Conservation (phyloP, 805 yeast species). For the Candida verbasci region DNA sequence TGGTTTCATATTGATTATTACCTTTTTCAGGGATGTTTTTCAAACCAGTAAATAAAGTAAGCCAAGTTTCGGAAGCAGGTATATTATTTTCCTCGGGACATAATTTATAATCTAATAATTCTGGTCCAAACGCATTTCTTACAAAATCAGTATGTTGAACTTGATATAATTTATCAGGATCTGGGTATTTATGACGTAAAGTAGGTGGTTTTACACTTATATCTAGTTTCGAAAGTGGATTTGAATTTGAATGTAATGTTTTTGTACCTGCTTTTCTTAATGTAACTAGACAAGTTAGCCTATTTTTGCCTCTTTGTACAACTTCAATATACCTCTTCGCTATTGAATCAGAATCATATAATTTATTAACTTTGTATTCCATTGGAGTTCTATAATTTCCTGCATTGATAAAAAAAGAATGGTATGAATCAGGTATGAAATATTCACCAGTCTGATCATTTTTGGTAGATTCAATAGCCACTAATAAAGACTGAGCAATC, state of each 20-base stretch:
- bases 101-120: conserved; percentile 26
- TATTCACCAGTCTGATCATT: conserved; percentile 9
- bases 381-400: conserved; percentile 46
- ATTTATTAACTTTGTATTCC: conserved; percentile 47
- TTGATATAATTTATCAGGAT: conserved; percentile 21
- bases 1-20: conserved; percentile 3
- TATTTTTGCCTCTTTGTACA: conserved; percentile 47
- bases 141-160: conserved; percentile 34
- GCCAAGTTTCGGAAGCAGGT: conserved; percentile 35
- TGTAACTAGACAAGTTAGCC: conserved; percentile 50
- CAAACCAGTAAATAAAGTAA: conserved; percentile 37
- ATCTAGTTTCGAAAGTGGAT: conserved; percentile 7
- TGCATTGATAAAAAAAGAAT: conserved; percentile 55
- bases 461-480: conserved; percentile 48
- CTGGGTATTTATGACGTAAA: conserved; percentile 19
- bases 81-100: conserved; percentile 30
- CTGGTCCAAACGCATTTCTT: conserved; percentile 34
- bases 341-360: conserved; percentile 51
- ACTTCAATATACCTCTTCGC: conserved; percentile 52
- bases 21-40: conserved; percentile 12
- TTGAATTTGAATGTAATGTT: not conserved
- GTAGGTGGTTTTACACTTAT: conserved; percentile 14
- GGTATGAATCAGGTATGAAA: conserved; percentile 55
- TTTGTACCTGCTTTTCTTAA: conserved; percentile 21
- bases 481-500: conserved; percentile 61